Percentiles rank a stretch among this genome's conserved stretches.
Conservation (phyloP, 2,329 filamentous ascomycete genomes). For the Fusarium hostae region DNA sequence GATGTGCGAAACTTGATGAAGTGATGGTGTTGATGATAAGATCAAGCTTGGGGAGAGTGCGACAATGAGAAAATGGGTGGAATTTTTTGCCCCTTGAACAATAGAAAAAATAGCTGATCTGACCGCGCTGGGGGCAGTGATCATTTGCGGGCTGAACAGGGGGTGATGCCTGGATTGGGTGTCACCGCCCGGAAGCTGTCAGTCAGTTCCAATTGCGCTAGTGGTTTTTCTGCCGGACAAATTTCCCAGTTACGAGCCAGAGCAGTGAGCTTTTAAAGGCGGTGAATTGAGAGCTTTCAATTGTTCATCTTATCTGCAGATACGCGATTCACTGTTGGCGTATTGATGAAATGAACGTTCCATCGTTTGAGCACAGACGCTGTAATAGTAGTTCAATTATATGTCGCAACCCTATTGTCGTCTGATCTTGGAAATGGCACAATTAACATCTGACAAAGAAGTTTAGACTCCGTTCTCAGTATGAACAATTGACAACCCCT, state of each 20-base stretch:
- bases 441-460: neutral
- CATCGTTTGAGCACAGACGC: slow-evolving; percentile 13
- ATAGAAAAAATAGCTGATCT: slow-evolving; percentile 24
- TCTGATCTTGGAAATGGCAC: neutral
- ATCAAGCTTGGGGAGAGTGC: slow-evolving; percentile 16
- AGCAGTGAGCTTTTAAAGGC: slow-evolving; percentile 6
- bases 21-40: slow-evolving; percentile 30
- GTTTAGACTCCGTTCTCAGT: neutral
- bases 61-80: slow-evolving; percentile 14
- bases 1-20: neutral
- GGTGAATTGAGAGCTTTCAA: slow-evolving; percentile 20
- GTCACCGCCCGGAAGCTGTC: slow-evolving; percentile 32
- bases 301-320: slow-evolving; percentile 9
- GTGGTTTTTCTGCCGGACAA: slow-evolving; percentile 4
- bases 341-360: slow-evolving; percentile 3
- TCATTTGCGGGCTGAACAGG: slow-evolving; percentile 35
- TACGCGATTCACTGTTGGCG: slow-evolving; percentile 9
- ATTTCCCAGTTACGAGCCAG: neutral
- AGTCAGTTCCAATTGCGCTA: neutral
- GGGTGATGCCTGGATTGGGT: slow-evolving; percentile 8
- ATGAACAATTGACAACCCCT: neutral
- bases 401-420: neutral
- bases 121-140: slow-evolving; percentile 33
- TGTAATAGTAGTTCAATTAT: neutral
- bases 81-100: slow-evolving; percentile 21